Percentiles rank a stretch among this genome's conserved stretches.
Evolutionary conservation across 352 stramenopile genomes (phyloP).

Genomic region (Phytopythium kandeliae): DNA sequence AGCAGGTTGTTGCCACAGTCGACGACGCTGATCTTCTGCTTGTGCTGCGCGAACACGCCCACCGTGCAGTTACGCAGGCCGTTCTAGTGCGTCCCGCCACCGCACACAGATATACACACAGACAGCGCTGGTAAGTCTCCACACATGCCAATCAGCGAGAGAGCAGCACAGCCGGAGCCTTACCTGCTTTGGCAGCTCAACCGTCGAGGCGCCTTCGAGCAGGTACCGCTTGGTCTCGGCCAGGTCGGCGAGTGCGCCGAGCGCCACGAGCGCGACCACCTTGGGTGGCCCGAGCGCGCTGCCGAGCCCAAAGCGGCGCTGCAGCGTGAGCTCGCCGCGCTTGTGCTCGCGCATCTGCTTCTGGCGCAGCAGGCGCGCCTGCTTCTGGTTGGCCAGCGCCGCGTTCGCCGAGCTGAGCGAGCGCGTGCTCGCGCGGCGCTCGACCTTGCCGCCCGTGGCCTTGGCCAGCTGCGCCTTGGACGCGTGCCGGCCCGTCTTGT

Average conservation of each 20-base stretch:
- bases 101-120: too few relatives aligned
- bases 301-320: constrained; percentile 76
- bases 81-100: constrained; percentile 5
- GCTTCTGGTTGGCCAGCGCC: constrained; percentile 64
- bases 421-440: constrained; percentile 38
- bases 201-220: constrained; percentile 44
- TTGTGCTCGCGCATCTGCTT: constrained; percentile 85
- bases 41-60: constrained; percentile 74
- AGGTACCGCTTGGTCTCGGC: constrained; percentile 56
- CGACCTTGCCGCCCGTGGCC: constrained; percentile 68
- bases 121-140: neutral
- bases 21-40: constrained; percentile 86
- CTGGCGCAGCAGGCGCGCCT: constrained; percentile 69
- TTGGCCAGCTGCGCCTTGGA: constrained; percentile 75
- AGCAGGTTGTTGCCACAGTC: constrained; percentile 81
- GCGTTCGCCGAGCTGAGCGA: constrained; percentile 38
- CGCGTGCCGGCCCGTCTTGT: constrained; percentile 83
- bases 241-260: constrained; percentile 64
- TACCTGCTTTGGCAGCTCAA: constrained; percentile 44
- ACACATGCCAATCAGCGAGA: neutral
- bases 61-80: constrained; percentile 60
- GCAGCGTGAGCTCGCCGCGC: constrained; percentile 76
- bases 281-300: constrained; percentile 70
- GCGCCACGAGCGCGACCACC: constrained; percentile 78
- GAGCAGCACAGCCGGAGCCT: neutral